Base-by-base conservation (phyloP, 2,329 filamentous ascomycete species). In the Aspergillus vadensis region DNA sequence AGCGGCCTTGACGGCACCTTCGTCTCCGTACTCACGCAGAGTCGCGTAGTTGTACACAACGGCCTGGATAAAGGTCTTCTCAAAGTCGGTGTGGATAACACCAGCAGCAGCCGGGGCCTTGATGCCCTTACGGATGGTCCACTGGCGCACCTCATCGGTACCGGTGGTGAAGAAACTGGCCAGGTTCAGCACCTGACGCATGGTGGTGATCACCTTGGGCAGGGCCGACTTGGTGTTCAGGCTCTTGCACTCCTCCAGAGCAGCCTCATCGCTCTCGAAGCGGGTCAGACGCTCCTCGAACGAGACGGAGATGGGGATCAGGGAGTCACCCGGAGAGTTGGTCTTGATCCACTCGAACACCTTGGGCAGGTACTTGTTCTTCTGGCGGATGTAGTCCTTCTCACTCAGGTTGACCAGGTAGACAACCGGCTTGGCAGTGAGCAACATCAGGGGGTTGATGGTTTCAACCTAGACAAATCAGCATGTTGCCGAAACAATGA, bases 1-100 rank as follows among this genome's bases (percentile, higher is more conserved):
- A 79, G 94, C 94, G 25, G 94, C 86, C 84, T 93, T 96, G 68
- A 97, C 91, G 68, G 90, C 86, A 23, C 87, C 83, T 82, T 99
- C 95, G 66, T 96, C 92, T 55, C 94, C 94, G 52, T 91, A 82
- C 79, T 98, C 95, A 81, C 89, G 92, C 57, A 99, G 82, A 2
- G 85, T 80, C 25, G 76, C 83, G 80, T 87, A 99, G 82, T 97
- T 98, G 82, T 96, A 98, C 30, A 97, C 92, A 65, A 99, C 85
- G 65, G 85, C 90, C 81, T 99, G 96, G 71, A 99, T 99, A 76
- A 99, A 99, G 0, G 96, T 99, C 88, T 99, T 99, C 80, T 99
- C 95, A 68, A 99, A 98, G 77, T 99, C 95, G 59, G 89, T 91
- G 81, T 99, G 95, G 69, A 99, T 99, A 65, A 99, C 95, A 84